phyloP scores from a whole-genome alignment of 208 protist genomes.

The Trypanosoma congolense region DNA sequence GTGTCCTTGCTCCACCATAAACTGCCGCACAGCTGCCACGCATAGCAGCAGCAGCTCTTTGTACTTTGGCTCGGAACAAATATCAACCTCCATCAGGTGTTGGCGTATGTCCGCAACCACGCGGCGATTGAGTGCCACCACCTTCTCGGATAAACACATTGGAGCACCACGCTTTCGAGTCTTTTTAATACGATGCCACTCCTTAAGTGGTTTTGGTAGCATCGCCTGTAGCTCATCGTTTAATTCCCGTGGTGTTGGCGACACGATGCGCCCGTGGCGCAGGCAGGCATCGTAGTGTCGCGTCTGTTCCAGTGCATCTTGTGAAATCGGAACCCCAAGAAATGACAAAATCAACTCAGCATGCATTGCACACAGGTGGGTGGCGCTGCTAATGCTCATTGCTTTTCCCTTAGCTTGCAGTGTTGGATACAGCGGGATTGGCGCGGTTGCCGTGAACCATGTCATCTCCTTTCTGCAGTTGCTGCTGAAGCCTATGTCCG shows the following conservation, averaged over 20 bases:
- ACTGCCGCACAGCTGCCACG: conserved; percentile 36
- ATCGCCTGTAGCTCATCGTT: conserved; percentile 5
- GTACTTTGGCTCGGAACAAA: conserved; percentile 24
- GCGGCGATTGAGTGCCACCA: conserved; percentile 31
- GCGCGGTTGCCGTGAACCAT: conserved; percentile 25
- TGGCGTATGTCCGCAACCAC: conserved; percentile 27
- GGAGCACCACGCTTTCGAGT: conserved; percentile 21
- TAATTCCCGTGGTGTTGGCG: conserved; percentile 20
- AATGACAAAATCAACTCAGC: conserved; percentile 51
- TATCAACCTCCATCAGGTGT: conserved; percentile 49
- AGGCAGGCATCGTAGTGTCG: conserved; percentile 60
- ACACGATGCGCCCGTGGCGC: conserved; percentile 39
- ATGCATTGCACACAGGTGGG: conserved; percentile 72
- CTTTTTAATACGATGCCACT: conserved; percentile 35
- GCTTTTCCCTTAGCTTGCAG: conserved; percentile 51
- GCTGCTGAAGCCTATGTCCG: conserved; percentile 16
- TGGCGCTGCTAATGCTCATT: conserved; percentile 24
- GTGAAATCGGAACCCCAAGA: conserved; percentile 44
- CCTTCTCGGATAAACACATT: conserved; percentile 34
- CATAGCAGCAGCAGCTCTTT: conserved; percentile 35
- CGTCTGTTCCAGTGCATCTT: conserved; percentile 23
- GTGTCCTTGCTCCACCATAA: conserved; percentile 47
- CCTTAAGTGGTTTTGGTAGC: conserved; percentile 49
- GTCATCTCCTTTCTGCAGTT: conserved; percentile 12
- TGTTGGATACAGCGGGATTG: conserved; percentile 16